A percentile compares a stretch with the other conserved stretches of the same genome.
These are phyloP conservation scores for Sordariomycetes sp. DNA, from an alignment of 2,329 filamentous ascomycete genomes.

Conservation along the genomic window DNA sequence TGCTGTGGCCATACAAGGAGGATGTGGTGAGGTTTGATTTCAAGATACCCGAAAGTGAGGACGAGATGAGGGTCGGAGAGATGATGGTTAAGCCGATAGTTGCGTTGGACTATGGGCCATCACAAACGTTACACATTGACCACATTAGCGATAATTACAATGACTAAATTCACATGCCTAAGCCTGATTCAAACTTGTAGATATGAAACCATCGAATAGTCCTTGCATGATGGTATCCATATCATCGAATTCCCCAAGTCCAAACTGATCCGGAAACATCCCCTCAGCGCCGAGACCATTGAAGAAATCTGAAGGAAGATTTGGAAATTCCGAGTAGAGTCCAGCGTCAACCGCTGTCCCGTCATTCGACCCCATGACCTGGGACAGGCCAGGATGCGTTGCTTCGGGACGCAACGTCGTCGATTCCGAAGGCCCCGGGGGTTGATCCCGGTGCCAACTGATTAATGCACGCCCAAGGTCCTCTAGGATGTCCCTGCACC, in stretches of 20 bases:
- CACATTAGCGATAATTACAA: no score
- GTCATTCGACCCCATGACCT: neutral
- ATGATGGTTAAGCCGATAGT: no score
- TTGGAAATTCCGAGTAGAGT: neutral
- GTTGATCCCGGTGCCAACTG: neutral
- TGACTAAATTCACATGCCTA: no score
- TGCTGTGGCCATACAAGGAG: conserved; percentile 37
- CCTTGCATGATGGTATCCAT: neutral
- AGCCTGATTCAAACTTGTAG: neutral
- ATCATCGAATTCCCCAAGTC: neutral
- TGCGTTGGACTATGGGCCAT: no score
- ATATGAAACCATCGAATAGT: neutral
- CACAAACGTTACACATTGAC: no score
- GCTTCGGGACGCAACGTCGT: neutral
- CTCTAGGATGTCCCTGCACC: neutral
- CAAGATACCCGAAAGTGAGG: conserved; percentile 26
- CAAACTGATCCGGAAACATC: neutral
- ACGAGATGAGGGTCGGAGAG: conserved; percentile 11
- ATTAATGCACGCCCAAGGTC: neutral
- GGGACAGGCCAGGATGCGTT: neutral
- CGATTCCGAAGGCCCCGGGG: neutral
- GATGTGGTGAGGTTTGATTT: conserved; percentile 41
- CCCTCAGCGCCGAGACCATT: neutral
- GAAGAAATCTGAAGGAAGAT: neutral
- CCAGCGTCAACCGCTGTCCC: neutral